These are phyloP conservation scores for Scytalidium sp. DNA, from an alignment of 2,329 filamentous ascomycete species.

Conservation along the genomic window DNA sequence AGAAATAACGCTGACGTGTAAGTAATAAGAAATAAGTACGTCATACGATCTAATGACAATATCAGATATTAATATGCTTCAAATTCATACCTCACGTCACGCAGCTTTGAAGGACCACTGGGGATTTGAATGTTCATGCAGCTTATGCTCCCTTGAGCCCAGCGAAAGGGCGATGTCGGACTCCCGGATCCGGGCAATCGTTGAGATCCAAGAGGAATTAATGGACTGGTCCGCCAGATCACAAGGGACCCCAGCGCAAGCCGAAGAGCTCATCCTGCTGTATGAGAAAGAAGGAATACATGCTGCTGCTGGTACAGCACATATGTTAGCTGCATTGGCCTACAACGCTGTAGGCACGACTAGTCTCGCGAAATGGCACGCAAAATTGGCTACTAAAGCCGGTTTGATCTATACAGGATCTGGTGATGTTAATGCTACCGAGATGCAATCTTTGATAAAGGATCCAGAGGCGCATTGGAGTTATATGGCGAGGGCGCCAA, in stretches of 20 bases:
- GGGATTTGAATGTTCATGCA: conserved; percentile 38
- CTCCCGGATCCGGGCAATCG: conserved; percentile 29
- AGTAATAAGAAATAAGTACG: not conserved
- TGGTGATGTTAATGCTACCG: conserved; percentile 21
- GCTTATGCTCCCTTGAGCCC: conserved; percentile 28
- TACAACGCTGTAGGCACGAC: conserved; percentile 34
- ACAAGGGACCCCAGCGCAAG: conserved; percentile 29
- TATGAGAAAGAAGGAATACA: conserved; percentile 32
- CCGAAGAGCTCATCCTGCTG: conserved; percentile 33
- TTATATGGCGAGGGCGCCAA: conserved; percentile 9
- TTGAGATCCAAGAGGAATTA: conserved; percentile 28
- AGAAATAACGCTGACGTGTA: conserved; percentile 39
- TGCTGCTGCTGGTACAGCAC: conserved; percentile 28
- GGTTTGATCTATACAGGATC: conserved; percentile 26
- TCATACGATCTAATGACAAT: conserved; percentile 4
- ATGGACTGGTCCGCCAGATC: conserved; percentile 30
- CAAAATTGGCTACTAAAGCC: conserved; percentile 24
- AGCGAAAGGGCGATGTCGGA: conserved; percentile 30
- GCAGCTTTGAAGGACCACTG: conserved; percentile 29
- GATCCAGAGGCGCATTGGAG: conserved; percentile 27
- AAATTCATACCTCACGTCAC: conserved; percentile 27
- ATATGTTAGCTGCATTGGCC: conserved; percentile 38
- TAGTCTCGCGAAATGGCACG: conserved; percentile 29
- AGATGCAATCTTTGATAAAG: conserved; percentile 31
- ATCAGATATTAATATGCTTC: conserved; percentile 27